Base-by-base conservation (phyloP, 257 asterid species). In the Lavandula angustifolia region DNA sequence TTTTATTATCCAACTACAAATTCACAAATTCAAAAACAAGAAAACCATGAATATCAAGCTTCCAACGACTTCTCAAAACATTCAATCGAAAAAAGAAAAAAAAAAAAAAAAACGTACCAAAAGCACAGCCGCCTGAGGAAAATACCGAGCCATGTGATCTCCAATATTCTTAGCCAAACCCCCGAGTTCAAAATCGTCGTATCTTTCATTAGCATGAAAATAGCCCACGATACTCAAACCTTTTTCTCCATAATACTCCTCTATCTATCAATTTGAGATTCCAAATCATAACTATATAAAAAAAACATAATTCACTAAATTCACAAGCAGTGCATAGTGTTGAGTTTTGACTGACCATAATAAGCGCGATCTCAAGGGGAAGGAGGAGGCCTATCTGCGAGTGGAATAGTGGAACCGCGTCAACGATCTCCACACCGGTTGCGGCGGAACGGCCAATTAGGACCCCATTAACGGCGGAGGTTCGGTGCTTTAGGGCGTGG, bases 181-280 rank as follows among this genome's bases (percentile, higher is more conserved):
- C 10, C 86, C 80, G 14, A 89, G 83, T 83, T 90, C 99, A 13
- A 60, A 73, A 76, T 94, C 99, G 66, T 85, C 94, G 53, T 72
- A 84, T 66, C 95, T 81, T 81, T 89, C 99, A 64, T 94, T 94
- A 33, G 96, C 99, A 60, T 94, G 99, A 72, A 89, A 94, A 60
- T 94, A 94, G 7, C 99, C 99, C 61, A 90, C 94, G 53, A 94
- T 73, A 66, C 82, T 81, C 87, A 90, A 71, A 44, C 92, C 99
- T 69, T 87, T 90, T 3, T 80, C 95, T 16, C 55, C 81, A 57
- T 76, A 87, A 56, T 87, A 89, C 82, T 90, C 99, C 78, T 94
- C 99, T 34, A 94, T 81, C 99, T 94, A 77, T 56, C 0, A 47
- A 57, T 27, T 59, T 9, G 60, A 64, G 60, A 33, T 22, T 13